These are phyloP conservation scores for Begonia peltatifolia DNA, from an alignment of 306 rosid species.

Conservation along the genomic window DNA sequence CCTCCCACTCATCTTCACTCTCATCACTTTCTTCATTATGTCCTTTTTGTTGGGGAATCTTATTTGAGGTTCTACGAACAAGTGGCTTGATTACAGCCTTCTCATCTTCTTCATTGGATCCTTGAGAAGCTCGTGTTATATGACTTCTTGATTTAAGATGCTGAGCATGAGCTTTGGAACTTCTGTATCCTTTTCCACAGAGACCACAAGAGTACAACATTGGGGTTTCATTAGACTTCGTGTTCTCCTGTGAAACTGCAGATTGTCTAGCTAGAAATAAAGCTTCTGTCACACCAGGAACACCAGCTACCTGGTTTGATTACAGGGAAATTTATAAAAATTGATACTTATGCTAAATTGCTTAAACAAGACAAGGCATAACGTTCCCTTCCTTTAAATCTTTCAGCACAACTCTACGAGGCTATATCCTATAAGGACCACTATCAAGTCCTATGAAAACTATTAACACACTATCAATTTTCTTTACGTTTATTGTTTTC, in stretches of 20 bases:
- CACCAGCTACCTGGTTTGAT: conserved; percentile 63
- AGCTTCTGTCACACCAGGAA: conserved; percentile 90
- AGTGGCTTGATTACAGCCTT: conserved; percentile 68
- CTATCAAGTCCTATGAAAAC: too few relatives aligned
- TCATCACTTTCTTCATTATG: conserved; percentile 45
- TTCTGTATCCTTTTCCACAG: conserved; percentile 82
- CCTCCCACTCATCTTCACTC: conserved; percentile 85
- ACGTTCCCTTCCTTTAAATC: too few relatives aligned
- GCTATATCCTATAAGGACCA: too few relatives aligned
- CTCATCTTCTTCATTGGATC: conserved; percentile 33
- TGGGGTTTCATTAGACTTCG: conserved; percentile 44
- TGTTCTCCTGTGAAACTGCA: conserved; percentile 57
- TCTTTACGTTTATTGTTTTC: too few relatives aligned
- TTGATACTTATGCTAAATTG: too few relatives aligned
- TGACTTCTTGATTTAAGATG: conserved; percentile 80
- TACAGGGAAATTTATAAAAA: too few relatives aligned
- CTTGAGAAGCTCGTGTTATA: conserved; percentile 45
- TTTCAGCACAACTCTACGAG: too few relatives aligned
- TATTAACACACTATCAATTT: too few relatives aligned
- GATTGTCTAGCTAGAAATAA: conserved; percentile 65
- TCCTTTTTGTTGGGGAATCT: conserved; percentile 31
- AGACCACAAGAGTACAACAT: conserved; percentile 84
- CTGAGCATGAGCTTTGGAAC: conserved; percentile 76
- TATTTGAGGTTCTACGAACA: conserved; percentile 37
- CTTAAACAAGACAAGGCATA: too few relatives aligned